Evolutionary conservation across 139 green algal species (phyloP).

Genomic region (Coccomyxa sp.): DNA sequence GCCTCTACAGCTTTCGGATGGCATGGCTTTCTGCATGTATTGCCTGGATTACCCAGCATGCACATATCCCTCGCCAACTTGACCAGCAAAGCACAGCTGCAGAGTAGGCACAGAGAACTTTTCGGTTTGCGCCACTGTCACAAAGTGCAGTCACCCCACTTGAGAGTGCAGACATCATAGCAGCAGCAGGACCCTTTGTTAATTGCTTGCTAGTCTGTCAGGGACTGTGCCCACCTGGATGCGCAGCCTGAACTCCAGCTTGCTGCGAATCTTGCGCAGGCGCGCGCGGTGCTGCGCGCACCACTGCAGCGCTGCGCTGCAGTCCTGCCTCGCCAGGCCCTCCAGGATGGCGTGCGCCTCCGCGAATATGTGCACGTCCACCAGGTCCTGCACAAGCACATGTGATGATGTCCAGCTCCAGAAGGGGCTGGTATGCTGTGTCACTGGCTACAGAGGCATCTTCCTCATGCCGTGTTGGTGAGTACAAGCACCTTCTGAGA

Average conservation of each 20-base stretch:
- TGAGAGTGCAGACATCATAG: too few species aligned
- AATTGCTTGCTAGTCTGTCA: too few species aligned
- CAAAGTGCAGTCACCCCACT: too few species aligned
- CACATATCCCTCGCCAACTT: neutral
- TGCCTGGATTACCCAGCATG: neutral
- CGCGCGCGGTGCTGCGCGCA: slow-evolving; percentile 59
- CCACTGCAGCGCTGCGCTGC: slow-evolving; percentile 72
- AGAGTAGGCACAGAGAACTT: neutral
- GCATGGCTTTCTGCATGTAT: too few species aligned
- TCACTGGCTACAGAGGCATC: too few species aligned
- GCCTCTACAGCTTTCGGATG: too few species aligned
- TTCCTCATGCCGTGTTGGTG: too few species aligned
- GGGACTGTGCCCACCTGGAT: slow-evolving; percentile 48
- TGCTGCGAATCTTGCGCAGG: slow-evolving; percentile 74
- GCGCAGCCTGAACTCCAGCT: slow-evolving; percentile 86
- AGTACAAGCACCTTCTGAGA: too few species aligned
- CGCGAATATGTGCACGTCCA: slow-evolving; percentile 78
- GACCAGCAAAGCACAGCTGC: neutral
- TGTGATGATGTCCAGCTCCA: too few species aligned
- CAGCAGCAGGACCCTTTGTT: too few species aligned
- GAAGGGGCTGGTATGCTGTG: too few species aligned
- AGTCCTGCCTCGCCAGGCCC: slow-evolving; percentile 59
- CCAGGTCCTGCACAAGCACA: slow-evolving; percentile 60
- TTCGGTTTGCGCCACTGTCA: too few species aligned
- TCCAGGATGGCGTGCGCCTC: slow-evolving; percentile 51